Evolutionary conservation across 208 protist species (phyloP), one percentile per base, ranked within the genome.

Genomic region (Naegleria gruberi): DNA sequence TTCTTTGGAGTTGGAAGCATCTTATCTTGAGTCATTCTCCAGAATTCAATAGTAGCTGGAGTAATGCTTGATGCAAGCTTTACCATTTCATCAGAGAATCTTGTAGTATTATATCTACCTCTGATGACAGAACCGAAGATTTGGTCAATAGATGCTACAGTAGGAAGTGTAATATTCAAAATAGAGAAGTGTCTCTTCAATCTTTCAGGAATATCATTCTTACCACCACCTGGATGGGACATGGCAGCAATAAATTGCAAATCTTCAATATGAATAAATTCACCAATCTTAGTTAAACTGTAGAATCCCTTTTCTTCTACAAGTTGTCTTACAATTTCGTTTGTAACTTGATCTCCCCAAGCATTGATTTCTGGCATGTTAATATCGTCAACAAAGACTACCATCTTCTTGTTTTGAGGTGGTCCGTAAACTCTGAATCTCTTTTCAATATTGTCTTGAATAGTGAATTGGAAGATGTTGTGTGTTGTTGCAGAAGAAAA

Each of bases 191-290:
- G 98, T 51, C 97, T 93, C 94, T 99, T 99, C 46, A 99, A 95
- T 73, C 98, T 95, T 90, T 98, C 96, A 34, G 98, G 98, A 90
- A 99, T 99, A 91, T 99, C 98, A 93, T 99, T 99, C 92, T 98
- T 97, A 90, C 98, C 98, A 82, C 98, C 98, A 34, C 97, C 97
- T 42, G 98, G 98, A 93, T 98, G 97, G 45, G 95, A 96, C 98
- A 99, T 99, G 84, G 98, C 98, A 5, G 96, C 97, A 91, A 99
- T 96, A 92, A 97, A 99, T 42, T 97, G 95, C 51, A 99, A 91
- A 40, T 98, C 97, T 90, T 96, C 95, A 44, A 99, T 94, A 82
- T 96, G 94, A 90, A 96, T 98, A 82, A 95, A 97, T 89, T 99
- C 94, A 44, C 98, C 98, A 43, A 47, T 82, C n/a, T 90, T 92